Evolutionary conservation across 2,329 filamentous ascomycete genomes (phyloP), one percentile per base, ranked within the genome.

Genomic region (Alternaria ethzedia): DNA sequence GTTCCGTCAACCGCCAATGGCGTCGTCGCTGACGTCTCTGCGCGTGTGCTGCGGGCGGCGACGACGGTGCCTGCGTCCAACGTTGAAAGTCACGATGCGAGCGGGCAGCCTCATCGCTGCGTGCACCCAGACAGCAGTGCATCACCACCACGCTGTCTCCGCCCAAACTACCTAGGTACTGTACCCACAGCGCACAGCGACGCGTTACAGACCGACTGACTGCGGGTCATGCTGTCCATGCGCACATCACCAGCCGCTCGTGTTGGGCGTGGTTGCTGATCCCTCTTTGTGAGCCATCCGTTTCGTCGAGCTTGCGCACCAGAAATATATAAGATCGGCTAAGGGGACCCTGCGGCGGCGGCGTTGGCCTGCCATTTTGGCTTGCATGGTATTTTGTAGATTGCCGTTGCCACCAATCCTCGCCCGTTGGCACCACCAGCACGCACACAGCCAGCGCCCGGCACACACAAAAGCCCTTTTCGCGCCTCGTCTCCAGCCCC

Each of bases 281-380:
- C 72, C 8, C 59, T 66, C 61, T 36, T 63, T 61, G 61, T 61
- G 46, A 55, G 56, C 59, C 17, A 12, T 51, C 26, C 47, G 47
- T 54, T 68, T 68, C 66, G 70, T 58, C 59, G 41, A 67, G 46
- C 21, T 54, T 60, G 51, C 61, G 28, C 49, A 65, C 68, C 41
- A 56, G 69, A 68, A 45, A 46, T 54, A 68, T 69, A 66, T 28
- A 61, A 51, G 74, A 76, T 76, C 72, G 68, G 65, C 74, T 54
- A 61, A 67, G 66, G 58, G 70, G 71, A 71, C 74, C 72, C 74
- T 74, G 71, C 70, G 54, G 54, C 54, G 47, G 46, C 59, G 20
- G 59, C 64, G 57, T 59, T 32, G 47, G 57, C 65, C 50, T 73
- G 66, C 55, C 50, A 52, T 68, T 61, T 55, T 56, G 23, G 45